phyloP scores from a whole-genome alignment of 1,139 yeast genomes.

The Yamadazyma blattariae region DNA sequence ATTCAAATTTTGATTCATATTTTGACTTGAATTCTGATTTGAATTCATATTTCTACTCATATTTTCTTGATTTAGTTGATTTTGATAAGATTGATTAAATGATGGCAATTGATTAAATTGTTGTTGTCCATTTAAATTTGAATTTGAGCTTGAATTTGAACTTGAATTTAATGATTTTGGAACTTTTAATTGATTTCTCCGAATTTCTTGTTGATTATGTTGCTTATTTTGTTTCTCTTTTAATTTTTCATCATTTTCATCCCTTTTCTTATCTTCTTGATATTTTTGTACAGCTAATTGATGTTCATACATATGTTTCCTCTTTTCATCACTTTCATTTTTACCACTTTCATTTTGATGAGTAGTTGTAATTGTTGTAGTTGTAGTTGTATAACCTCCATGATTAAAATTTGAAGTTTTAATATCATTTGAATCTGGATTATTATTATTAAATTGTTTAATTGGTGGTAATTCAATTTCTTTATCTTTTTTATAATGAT shows the following conservation, averaged over 20 bases:
- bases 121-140: slow-evolving; percentile 3
- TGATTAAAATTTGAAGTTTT: not conserved
- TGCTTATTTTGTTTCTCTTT: slow-evolving; percentile 9
- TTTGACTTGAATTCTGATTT: not conserved
- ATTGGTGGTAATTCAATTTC: slow-evolving; percentile 7
- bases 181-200: too few relatives aligned
- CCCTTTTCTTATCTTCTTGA: slow-evolving; percentile 6
- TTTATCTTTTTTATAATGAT: not conserved
- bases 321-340: slow-evolving; percentile 4
- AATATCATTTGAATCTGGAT: slow-evolving; percentile 1
- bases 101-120: not conserved
- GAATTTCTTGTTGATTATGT: slow-evolving; percentile 6
- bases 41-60: not conserved
- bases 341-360: slow-evolving; percentile 8
- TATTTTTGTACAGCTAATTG: slow-evolving; percentile 9
- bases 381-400: slow-evolving; percentile 12
- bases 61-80: not conserved
- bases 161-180: too few relatives aligned
- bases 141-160: too few relatives aligned
- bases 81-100: too few relatives aligned
- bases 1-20: not conserved
- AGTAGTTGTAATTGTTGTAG: slow-evolving; percentile 15
- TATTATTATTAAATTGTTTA: not conserved
- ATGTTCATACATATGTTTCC: slow-evolving; percentile 9
- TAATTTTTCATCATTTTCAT: slow-evolving; percentile 5